Percentiles rank a stretch among this genome's conserved stretches.
These are phyloP conservation scores for Rubia tinctorum DNA, from an alignment of 305 asterid genomes.

Conservation along the genomic window DNA sequence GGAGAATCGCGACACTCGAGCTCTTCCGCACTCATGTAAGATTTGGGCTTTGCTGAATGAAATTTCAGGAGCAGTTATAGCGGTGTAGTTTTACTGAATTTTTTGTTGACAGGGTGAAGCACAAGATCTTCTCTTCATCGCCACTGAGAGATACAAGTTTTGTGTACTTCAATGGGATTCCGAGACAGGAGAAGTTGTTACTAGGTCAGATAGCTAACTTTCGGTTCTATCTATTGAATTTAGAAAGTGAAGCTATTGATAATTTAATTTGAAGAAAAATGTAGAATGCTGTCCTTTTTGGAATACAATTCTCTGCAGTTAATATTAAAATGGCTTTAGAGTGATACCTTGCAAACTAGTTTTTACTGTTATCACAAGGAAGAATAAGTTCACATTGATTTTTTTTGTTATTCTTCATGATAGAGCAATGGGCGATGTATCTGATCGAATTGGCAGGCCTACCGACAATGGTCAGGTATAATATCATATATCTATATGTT, in stretches of 20 bases:
- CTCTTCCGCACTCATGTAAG: conserved; percentile 99
- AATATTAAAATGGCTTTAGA: too few relatives aligned
- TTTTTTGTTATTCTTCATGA: conserved; percentile 16
- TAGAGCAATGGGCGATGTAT: conserved; percentile 99
- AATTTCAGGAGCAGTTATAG: neutral
- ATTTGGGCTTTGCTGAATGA: conserved; percentile 15
- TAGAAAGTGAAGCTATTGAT: neutral
- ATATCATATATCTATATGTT: neutral
- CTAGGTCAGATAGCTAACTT: conserved; percentile 48
- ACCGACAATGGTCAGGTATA: conserved; percentile 49
- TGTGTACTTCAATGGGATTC: conserved; percentile 94
- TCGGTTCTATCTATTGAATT: neutral
- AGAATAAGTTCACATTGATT: neutral
- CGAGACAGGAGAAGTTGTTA: conserved; percentile 73
- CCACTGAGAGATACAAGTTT: conserved; percentile 91
- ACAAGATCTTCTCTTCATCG: conserved; percentile 88
- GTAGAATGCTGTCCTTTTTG: neutral
- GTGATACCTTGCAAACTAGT: neutral
- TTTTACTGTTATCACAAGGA: neutral
- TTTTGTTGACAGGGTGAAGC: conserved; percentile 67
- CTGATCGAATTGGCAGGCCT: conserved; percentile 99
- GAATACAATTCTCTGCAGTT: neutral
- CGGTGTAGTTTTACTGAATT: neutral
- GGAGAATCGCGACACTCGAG: conserved; percentile 97
- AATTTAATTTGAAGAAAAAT: neutral